Conservation (phyloP, 495 filamentous ascomycete genomes). For the Daldinia grandis region DNA sequence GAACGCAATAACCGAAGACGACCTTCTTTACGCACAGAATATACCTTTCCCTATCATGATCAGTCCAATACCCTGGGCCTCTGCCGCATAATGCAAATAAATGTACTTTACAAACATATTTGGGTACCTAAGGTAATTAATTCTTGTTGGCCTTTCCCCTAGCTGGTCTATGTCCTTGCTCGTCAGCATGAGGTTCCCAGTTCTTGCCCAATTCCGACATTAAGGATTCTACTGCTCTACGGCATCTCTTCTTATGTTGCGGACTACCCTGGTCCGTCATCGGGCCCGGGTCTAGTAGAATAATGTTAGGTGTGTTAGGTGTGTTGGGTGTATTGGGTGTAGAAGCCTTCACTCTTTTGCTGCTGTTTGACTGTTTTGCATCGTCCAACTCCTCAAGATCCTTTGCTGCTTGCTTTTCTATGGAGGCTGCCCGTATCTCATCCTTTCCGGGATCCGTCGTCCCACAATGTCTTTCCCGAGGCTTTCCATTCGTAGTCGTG, state of each 20-base stretch:
- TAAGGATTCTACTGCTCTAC: constrained; percentile 10
- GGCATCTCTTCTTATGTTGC: constrained; percentile 24
- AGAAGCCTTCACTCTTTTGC: not conserved
- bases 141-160: constrained; percentile 1
- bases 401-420: not conserved
- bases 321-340: too few relatives aligned
- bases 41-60: not conserved
- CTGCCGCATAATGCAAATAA: not conserved
- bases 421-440: not conserved
- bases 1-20: not conserved
- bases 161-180: constrained; percentile 22
- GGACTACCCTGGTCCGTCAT: not conserved
- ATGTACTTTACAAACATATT: not conserved
- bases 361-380: not conserved
- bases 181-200: constrained; percentile 29
- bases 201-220: constrained; percentile 20
- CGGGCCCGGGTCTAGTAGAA: not conserved
- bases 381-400: not conserved
- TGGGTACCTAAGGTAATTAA: not conserved
- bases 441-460: not conserved
- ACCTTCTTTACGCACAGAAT: not conserved
- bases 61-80: not conserved
- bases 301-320: not conserved
- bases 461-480: not conserved
- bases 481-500: not conserved